Evolutionary conservation across 2,329 filamentous ascomycete genomes (phyloP).

Genomic region (Colletotrichum sublineola): DNA sequence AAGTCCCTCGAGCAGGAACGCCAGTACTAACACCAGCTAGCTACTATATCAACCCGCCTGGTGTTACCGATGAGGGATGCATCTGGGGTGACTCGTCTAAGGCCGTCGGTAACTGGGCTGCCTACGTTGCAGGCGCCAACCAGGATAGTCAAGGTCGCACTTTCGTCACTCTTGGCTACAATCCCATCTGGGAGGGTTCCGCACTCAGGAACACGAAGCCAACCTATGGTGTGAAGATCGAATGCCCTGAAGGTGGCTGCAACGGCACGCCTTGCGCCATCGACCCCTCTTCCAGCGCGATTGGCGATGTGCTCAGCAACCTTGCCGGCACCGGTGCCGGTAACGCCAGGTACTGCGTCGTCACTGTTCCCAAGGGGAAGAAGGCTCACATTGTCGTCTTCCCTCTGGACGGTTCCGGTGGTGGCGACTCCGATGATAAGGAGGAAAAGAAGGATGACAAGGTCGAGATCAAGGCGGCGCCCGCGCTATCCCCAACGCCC

Average conservation of each 20-base stretch:
- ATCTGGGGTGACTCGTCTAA: slow-evolving; percentile 76
- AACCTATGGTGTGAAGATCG: slow-evolving; percentile 76
- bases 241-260: slow-evolving; percentile 75
- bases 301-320: slow-evolving; percentile 71
- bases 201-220: slow-evolving; percentile 69
- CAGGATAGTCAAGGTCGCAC: slow-evolving; percentile 74
- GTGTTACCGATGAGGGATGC: slow-evolving; percentile 73
- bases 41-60: slow-evolving; percentile 84
- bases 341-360: slow-evolving; percentile 79
- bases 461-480: slow-evolving; percentile 33
- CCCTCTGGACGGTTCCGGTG: slow-evolving; percentile 59
- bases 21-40: slow-evolving; percentile 53
- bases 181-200: slow-evolving; percentile 77
- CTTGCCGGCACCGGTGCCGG: slow-evolving; percentile 72
- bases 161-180: slow-evolving; percentile 82
- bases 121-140: slow-evolving; percentile 83
- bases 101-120: slow-evolving; percentile 80
- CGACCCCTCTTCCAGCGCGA: slow-evolving; percentile 67
- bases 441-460: slow-evolving; percentile 37
- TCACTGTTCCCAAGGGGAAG: slow-evolving; percentile 76
- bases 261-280: slow-evolving; percentile 82
- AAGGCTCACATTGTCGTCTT: slow-evolving; percentile 77
- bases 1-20: slow-evolving; percentile 6
- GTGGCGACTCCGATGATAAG: slow-evolving; percentile 44
- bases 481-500: slow-evolving; percentile 41